Evolutionary conservation across 257 asterid species (phyloP).

Genomic region (Nicotiana noctiflora): DNA sequence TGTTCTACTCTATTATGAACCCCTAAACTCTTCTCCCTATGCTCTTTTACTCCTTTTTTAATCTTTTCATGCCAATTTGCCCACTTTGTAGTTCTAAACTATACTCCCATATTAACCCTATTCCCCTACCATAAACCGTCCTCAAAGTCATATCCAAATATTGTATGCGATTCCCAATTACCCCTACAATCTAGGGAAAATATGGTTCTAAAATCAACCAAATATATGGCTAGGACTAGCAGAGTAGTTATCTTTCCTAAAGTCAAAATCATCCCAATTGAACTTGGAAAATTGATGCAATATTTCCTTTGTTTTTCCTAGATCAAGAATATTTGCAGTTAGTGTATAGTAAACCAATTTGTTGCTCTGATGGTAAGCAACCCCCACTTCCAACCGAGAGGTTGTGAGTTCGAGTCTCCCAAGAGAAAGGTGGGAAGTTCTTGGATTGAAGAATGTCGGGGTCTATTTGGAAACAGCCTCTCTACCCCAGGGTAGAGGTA

Average conservation of each 20-base stretch:
- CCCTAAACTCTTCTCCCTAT: constrained; percentile 16
- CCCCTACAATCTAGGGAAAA: not conserved
- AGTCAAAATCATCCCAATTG: not conserved
- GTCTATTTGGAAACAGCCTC: too few species aligned
- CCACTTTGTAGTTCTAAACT: not conserved
- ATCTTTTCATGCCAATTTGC: constrained; percentile 16
- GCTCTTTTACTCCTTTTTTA: constrained; percentile 4
- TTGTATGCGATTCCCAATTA: not conserved
- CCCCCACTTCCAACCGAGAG: too few species aligned
- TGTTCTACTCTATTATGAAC: constrained; percentile 3
- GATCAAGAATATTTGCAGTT: not conserved
- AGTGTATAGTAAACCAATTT: not conserved
- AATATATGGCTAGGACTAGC: not conserved
- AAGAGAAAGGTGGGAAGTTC: too few species aligned
- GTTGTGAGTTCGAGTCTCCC: too few species aligned
- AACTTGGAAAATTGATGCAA: not conserved
- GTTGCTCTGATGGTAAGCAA: too few species aligned
- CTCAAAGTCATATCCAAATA: not conserved
- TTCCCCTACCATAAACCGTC: not conserved
- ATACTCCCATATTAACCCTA: not conserved
- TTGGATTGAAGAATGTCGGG: too few species aligned
- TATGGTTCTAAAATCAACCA: not conserved
- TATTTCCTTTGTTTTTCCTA: not conserved
- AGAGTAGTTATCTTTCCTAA: not conserved
- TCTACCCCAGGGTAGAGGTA: too few species aligned